Evolutionary conservation across 805 yeast genomes (phyloP).

Genomic region (Tetrapisispora iriomotensis): DNA sequence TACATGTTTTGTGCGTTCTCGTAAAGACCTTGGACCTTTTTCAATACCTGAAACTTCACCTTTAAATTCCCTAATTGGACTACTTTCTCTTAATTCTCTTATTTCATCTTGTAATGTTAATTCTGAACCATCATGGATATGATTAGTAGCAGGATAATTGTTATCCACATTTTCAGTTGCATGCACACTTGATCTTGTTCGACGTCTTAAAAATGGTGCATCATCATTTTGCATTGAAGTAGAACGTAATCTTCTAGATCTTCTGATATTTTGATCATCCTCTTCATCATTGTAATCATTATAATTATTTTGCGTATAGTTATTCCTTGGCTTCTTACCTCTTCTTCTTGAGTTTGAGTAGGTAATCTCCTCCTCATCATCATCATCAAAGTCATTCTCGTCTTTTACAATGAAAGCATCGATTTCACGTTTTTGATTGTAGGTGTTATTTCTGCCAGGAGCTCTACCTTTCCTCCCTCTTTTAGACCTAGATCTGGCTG

Average conservation of each 20-base stretch:
- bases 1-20: conserved; percentile 63
- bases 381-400: conserved; percentile 21
- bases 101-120: conserved; percentile 53
- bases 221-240: conserved; percentile 9
- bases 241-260: conserved; percentile 6
- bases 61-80: conserved; percentile 36
- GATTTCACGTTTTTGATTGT: conserved; percentile 14
- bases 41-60: conserved; percentile 1
- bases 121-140: conserved; percentile 15
- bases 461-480: conserved; percentile 5
- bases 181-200: conserved; percentile 15
- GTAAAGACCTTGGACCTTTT: conserved; percentile 35
- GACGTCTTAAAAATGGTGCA: conserved; percentile 16
- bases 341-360: conserved; percentile 1
- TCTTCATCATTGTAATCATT: conserved; percentile 4
- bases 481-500: neutral
- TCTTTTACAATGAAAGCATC: conserved; percentile 24
- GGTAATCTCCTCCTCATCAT: conserved; percentile 18
- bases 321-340: conserved; percentile 2
- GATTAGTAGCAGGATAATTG: no score
- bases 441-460: conserved; percentile 9
- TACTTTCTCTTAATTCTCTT: conserved; percentile 53
- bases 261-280: conserved; percentile 12
- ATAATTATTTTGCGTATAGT: neutral
- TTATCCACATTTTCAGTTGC: conserved; percentile 16